Evolutionary conservation across 78 protist genomes (phyloP), one percentile per base, ranked within the genome.

Genomic region (Parvularia atlantis): DNA sequence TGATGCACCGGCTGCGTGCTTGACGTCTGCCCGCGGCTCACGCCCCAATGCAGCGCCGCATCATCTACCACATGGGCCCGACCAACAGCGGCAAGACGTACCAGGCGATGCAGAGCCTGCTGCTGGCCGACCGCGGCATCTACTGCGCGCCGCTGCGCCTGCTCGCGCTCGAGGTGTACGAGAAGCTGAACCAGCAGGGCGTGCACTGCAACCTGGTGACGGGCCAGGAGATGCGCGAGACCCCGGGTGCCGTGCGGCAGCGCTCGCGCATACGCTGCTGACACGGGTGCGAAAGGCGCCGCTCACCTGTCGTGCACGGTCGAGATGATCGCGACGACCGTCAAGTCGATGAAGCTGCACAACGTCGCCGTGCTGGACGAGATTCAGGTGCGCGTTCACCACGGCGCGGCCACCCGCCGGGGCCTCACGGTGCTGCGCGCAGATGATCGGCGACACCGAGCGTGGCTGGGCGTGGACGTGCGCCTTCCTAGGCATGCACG

Each of bases 401-500:
- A n/a, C n/a, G n/a, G n/a, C n/a, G n/a, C n/a, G n/a, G n/a, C n/a
- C n/a, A n/a, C n/a, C n/a, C n/a, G n/a, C n/a, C n/a, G n/a, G n/a
- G n/a, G n/a, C n/a, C n/a, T n/a, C n/a, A n/a, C n/a, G n/a, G n/a
- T n/a, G n/a, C n/a, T n/a, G n/a, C n/a, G n/a, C n/a, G n/a, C n/a
- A n/a, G n/a, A 61, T 62, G 70, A 60, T 73, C 1, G 78, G 39
- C 1, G 64, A 76, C 61, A 37, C n/a, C 7, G 75, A 71, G 11
- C 71, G 90, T 0, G 91, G 91, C 53, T 81, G 86, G 85, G 85
- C 86, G 1, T 86, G 86, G 91, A 81, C 86, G 0, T 61, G 82
- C 10, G 84, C 89, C 10, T 20, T 85, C 31, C 69, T 79, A 64
- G 84, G 89, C 0, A 37, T 76, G 24, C 76, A 24, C 13, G 73